Base-by-base conservation (phyloP, 202 grass and related monocot genomes). In the Dendrocalamus latiflorus region DNA sequence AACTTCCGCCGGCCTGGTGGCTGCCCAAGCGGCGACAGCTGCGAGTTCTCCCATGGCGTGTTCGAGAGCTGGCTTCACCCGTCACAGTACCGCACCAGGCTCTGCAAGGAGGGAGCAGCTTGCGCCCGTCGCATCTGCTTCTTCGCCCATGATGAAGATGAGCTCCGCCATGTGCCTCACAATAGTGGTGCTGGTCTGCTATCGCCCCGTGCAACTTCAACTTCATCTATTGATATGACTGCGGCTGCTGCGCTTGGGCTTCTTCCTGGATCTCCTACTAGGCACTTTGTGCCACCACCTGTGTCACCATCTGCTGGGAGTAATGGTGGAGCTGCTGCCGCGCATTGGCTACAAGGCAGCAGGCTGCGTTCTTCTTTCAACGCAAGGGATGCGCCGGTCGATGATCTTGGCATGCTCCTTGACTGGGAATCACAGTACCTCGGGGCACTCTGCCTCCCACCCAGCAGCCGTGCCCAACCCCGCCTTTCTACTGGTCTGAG, bases 21-120 rank as follows among this genome's bases (percentile, higher is more conserved):
- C 56, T 93, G 91, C 58, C 85, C 85, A 24, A 86, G 88, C 0
- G 88, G 82, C 10, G 91, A 93, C 45, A 90, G 68, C 73, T 93
- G 88, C 5, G 91, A 93, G 82, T 93, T 88, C 76, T 81, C 91
- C 5, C 91, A 93, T 67, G 91, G 91, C 14, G 91, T 93, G 1
- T 93, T 93, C 0, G 91, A 93, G 91, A 90, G 91, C 42, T 93
- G 91, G 91, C 88, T 93, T 21, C 91, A 93, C 82, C 91, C 91
- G 1, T 82, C 88, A 1, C 88, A 93, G 82, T 93, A 93, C 61
- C 91, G 91, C 63, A 93, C 91, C 8, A 85, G 88, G 78, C 88
- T 93, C 20, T 93, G 88, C 75, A 93, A 93, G 64, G 88, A 93
- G 66, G 88, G 91, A 1, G 76, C 65, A 17, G 83, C 82, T 58